Evolutionary conservation across 2,329 filamentous ascomycete genomes (phyloP), one percentile per base, ranked within the genome.

Genomic region (Verticillium isaacii): DNA sequence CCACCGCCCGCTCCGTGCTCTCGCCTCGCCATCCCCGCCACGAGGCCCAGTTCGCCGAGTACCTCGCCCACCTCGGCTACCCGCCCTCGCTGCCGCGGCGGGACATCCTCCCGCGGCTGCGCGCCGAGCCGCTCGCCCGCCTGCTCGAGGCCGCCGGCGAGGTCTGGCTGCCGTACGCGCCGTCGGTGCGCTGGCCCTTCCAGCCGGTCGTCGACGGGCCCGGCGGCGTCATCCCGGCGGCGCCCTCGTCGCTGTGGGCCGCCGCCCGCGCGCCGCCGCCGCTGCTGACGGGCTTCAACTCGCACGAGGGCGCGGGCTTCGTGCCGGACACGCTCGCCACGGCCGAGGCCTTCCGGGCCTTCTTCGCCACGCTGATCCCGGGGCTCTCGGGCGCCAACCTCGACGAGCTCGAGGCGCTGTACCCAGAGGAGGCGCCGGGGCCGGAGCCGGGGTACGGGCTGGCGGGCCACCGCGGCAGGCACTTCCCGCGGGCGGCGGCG

Each of bases 221-320:
- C 15, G 75, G 71, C 4, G 80, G 83, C 14, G 72, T 88, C 15
- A 85, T 91, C 60, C 78, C 81, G 2, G 77, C 81, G 32, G 74
- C 82, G 12, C 88, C 89, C 3, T 77, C 89, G 14, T n/a, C 15
- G 25, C 75, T 80, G n/a, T 89, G 85, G 85, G 71, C 77, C 32
- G 74, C 80, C 0, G 77, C 80, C 0, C 72, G 76, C 17, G 84
- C 87, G 66, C 79, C 65, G 45, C 85, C 87, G 60, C 56, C 60
- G 60, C 63, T 92, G 57, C 74, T 92, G 57, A 90, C 88, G 0
- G 89, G 89, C 8, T 92, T 87, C 77, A 88, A 87, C 72, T 84
- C 85, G 45, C 87, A 91, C 68, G 89, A 92, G 71, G 89, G 89
- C 17, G 81, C 85, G 0, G 71, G 79, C 41, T 92, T 91, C 69